phyloP scores from a whole-genome alignment of 73 alveolate species.

The Effrenium voratum region DNA sequence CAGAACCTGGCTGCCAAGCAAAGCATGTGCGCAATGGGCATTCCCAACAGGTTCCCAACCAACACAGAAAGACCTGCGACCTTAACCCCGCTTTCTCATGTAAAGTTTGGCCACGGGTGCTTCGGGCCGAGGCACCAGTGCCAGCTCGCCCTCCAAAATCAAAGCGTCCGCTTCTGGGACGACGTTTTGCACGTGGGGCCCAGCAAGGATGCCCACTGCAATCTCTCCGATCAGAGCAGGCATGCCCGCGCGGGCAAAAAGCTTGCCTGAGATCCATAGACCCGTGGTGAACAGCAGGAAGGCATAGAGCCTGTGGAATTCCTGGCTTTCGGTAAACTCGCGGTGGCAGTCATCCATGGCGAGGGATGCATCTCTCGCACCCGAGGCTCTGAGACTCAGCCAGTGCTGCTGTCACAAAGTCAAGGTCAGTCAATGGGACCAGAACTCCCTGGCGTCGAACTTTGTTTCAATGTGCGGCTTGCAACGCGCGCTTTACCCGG shows the following conservation, averaged over 20 bases:
- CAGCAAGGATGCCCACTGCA: slow-evolving; percentile 68
- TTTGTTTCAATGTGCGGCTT: too few relatives aligned
- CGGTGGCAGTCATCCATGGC: not conserved
- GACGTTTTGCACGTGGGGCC: slow-evolving; percentile 45
- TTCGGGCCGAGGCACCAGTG: slow-evolving; percentile 18
- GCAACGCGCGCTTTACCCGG: too few relatives aligned
- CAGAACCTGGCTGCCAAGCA: not conserved
- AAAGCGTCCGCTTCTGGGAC: slow-evolving; percentile 71
- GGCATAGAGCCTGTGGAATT: slow-evolving; percentile 36
- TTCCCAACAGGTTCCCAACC: not conserved
- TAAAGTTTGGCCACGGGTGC: not conserved
- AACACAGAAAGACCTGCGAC: not conserved
- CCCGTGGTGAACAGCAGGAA: slow-evolving; percentile 83
- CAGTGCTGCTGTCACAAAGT: too few relatives aligned
- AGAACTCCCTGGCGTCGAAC: too few relatives aligned
- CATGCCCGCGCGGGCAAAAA: slow-evolving; percentile 82
- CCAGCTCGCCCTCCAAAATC: slow-evolving; percentile 64
- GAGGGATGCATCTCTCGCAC: too few relatives aligned
- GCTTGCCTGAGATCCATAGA: slow-evolving; percentile 84
- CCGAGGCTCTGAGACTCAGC: too few relatives aligned
- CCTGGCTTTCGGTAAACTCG: not conserved
- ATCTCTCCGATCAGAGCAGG: slow-evolving; percentile 85
- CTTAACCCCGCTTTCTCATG: not conserved
- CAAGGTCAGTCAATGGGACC: too few relatives aligned
- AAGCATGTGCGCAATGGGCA: not conserved